Base-by-base conservation (phyloP, 2,329 filamentous ascomycete genomes). In the Mariannaea sp. region DNA sequence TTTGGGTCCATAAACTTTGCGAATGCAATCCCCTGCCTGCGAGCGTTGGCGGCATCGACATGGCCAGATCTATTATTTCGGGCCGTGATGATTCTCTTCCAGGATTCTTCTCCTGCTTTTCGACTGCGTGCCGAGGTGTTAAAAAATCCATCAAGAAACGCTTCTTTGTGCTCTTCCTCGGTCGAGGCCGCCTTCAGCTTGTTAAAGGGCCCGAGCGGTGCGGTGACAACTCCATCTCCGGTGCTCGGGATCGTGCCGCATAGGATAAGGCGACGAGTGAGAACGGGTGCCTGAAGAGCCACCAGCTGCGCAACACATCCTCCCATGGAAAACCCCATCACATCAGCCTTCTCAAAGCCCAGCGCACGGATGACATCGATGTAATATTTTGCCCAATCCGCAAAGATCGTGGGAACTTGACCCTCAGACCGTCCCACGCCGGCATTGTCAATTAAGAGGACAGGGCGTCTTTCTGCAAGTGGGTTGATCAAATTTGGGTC, bases 301-400 rank as follows among this genome's bases (percentile, higher is more conserved):
- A 79, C 65, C 41, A 77, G 63, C 56, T 80, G 78, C 6, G 75
- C 77, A 4, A 72, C 72, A 26, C 69, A 71, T 1, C 78, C 78
- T 12, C 79, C 78, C 72, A 81, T 77, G 8, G 75, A 79, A 63
- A 77, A 81, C 1, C 79, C 79, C 33, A 81, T 50, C 7, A 81
- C 57, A 52, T 81, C 77, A 40, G 74, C 67, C 43, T 73, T 60
- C 0, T 49, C 26, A n/a, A 78, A 57, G 5, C 73, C 73, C 55
- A 75, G 72, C 3, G 67, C 70, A 24, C 55, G 52, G 20, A 74
- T 68, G 13, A 73, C 70, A n/a, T 71, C 64, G 24, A 70, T 58
- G 60, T 71, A 72, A 49, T 71, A 58, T 45, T 61, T 56, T 9
- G 70, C 70, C 68, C 69, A 72, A n/a, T 40, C 56, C 8, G 57